Base-by-base conservation (phyloP, 495 filamentous ascomycete genomes). In the Cladorrhinum samala region DNA sequence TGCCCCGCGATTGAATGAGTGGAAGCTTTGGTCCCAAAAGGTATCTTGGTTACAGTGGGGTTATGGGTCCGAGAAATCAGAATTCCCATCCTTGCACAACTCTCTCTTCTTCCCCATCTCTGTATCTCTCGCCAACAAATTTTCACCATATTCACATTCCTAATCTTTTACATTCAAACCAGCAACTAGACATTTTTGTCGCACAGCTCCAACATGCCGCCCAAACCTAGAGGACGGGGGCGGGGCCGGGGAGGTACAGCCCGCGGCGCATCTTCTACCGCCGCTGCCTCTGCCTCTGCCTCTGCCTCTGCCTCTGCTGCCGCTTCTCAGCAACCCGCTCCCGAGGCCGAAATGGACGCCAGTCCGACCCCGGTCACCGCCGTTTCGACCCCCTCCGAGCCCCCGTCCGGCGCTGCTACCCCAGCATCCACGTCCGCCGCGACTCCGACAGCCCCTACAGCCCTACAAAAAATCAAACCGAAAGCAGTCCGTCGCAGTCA, bases 401-500 rank as follows among this genome's bases (percentile, higher is more conserved):
- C 42, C 25, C 21, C 54, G 16, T 17, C 47, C 21, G 24, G 46
- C 24, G 25, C 55, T n/a, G 44, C 24, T n/a, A 45, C 47, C 6
- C 36, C 24, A 47, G 20, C 9, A 38, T n/a, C n/a, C n/a, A n/a
- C n/a, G n/a, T n/a, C n/a, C n/a, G n/a, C n/a, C n/a, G n/a, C n/a
- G n/a, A n/a, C n/a, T n/a, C n/a, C n/a, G n/a, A 9, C 52, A 16
- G 46, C 51, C 7, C 13, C 51, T n/a, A 33, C 25, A n/a, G 45
- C 38, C 27, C 51, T 65, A 30, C 18, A 6, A 50, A 69, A 64
- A 18, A 72, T 74, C 54, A 71, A 64, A 42, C 74, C 74, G 1
- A 77, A 73, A 52, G 71, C 60, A 2, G 55, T 75, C 11, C 63
- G 74, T 6, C 58, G 72, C 46, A 70, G 67, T 51, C 67, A 72